Evolutionary conservation across 1,139 yeast species (phyloP).

Genomic region (Pneumocystis jirovecii): DNA sequence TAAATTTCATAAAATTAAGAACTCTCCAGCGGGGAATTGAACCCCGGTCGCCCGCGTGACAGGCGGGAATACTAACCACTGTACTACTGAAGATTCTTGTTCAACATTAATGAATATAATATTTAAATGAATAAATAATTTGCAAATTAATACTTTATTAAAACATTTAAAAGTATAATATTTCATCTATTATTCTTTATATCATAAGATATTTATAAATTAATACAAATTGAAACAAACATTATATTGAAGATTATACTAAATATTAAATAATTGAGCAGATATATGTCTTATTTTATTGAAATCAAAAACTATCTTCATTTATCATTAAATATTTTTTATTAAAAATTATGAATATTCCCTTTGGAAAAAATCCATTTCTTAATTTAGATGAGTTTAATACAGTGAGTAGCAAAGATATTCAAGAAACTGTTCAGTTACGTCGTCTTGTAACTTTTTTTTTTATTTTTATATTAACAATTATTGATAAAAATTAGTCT

Average conservation of each 20-base stretch:
- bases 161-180: background rate
- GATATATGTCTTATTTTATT: background rate
- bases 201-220: background rate
- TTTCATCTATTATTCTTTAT: background rate
- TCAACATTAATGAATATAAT: background rate
- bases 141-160: background rate
- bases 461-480: background rate
- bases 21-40: conserved; percentile 11
- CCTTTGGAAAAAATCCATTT: background rate
- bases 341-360: background rate
- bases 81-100: conserved; percentile 5
- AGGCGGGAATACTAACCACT: conserved; percentile 11
- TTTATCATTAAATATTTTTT: background rate
- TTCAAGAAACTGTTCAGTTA: background rate
- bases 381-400: background rate
- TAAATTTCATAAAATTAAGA: too few species aligned
- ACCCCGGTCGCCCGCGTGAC: conserved; percentile 13
- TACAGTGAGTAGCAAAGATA: background rate
- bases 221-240: too few species aligned
- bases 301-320: background rate
- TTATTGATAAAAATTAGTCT: background rate
- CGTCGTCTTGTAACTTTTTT: background rate
- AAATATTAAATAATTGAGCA: background rate
- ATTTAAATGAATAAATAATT: background rate
- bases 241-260: background rate